These are phyloP conservation scores for Silene conica DNA, from an alignment of 148 eudicot species.

Conservation along the genomic window DNA sequence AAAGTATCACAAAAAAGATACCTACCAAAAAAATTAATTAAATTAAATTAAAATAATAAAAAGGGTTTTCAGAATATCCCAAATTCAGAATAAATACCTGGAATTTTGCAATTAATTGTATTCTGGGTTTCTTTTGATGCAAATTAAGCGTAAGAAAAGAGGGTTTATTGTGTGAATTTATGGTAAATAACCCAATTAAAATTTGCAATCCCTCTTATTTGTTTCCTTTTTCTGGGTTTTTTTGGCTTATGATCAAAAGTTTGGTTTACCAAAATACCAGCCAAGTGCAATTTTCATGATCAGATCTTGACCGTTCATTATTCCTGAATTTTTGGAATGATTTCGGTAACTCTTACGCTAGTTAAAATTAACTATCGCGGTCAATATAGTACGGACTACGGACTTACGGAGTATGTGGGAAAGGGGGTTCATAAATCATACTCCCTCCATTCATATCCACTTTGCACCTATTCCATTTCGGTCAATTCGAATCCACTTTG, in stretches of 20 bases:
- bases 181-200: constrained; percentile 14
- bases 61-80: background rate
- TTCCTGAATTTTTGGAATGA: background rate
- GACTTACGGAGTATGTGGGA: too few relatives aligned
- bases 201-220: background rate
- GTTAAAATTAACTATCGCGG: too few relatives aligned
- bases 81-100: constrained; percentile 9
- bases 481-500: too few relatives aligned
- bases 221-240: background rate
- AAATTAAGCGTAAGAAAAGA: constrained; percentile 26
- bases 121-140: background rate
- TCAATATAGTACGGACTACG: too few relatives aligned
- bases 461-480: too few relatives aligned
- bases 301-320: background rate
- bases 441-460: too few relatives aligned
- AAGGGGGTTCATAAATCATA: too few relatives aligned
- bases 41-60: background rate
- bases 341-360: background rate
- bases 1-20: background rate
- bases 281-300: background rate
- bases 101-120: background rate
- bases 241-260: background rate
- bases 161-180: constrained; percentile 45
- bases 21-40: background rate
- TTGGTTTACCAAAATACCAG: too few relatives aligned